Base-by-base conservation (phyloP, 2,329 filamentous ascomycete species). In the Colletotrichum kahawae region DNA sequence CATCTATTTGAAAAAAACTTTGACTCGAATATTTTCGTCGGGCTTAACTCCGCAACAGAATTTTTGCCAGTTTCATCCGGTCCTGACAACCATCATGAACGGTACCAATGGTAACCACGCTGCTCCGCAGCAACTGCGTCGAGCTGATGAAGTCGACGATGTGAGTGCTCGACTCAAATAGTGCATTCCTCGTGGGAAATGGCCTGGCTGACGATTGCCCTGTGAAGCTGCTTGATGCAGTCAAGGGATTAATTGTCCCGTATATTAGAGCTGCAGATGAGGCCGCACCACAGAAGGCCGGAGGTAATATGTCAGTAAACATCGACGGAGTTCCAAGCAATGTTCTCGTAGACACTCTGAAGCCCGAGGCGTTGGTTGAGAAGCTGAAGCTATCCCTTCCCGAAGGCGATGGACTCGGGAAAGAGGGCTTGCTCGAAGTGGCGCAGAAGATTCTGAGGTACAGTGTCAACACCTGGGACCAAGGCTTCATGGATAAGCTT, bases 401-500 rank as follows among this genome's bases (percentile, higher is more conserved):
- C 0, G 79, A 84, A 4, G 85, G 83, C 4, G 82, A 88, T 51
- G 92, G 91, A 9, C 87, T 86, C 76, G 93, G 93, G 1, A 94
- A 94, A 79, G 90, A 94, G 57, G 96, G 96, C 0, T 86, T 98
- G 36, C 86, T 98, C 33, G 88, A 92, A 38, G 91, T 91, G 4
- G 89, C 98, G 60, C 87, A 92, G 78, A 90, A 92, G 75, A 88
- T 98, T 24, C 88, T 98, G 56, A 89, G 91, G 77, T 95, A 97
- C 84, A 97, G 94, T 81, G 96, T 98, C 81, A 99, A 99, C 85
- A 98, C 96, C n/a, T 98, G 96, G 95, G 94, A 98, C 81, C 96
- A 98, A 84, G 96, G 96, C 13, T 99, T 98, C 84, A 86, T 98
- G 81, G 96, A 98, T 85, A 98, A 99, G 86, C 88, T 98, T 21